These are phyloP conservation scores for Talaromyces marneffei DNA, from an alignment of 2,329 filamentous ascomycete species.

Conservation along the genomic window DNA sequence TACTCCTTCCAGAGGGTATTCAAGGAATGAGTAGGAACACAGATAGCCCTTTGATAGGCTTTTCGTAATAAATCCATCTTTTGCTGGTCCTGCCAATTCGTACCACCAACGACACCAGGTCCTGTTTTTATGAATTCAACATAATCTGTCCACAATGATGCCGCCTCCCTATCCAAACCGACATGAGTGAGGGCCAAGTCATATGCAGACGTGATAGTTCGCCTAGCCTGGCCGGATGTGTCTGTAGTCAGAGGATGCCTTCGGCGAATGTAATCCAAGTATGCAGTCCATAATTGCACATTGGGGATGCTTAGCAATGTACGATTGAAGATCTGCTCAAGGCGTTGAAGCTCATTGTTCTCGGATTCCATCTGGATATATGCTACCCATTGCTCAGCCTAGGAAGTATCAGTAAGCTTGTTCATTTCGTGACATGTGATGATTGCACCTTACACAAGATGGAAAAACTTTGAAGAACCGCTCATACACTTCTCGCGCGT, in stretches of 20 bases:
- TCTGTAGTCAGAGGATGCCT: slow-evolving; percentile 83
- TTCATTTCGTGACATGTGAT: slow-evolving; percentile 7
- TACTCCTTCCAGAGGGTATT: slow-evolving; percentile 95
- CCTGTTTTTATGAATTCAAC: slow-evolving; percentile 86
- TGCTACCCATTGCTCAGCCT: slow-evolving; percentile 89
- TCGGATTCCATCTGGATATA: slow-evolving; percentile 88
- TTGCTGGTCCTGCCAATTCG: slow-evolving; percentile 91
- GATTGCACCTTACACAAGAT: slow-evolving; percentile 65
- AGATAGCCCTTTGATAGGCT: slow-evolving; percentile 84
- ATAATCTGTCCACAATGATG: slow-evolving; percentile 88
- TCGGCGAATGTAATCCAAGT: slow-evolving; percentile 90
- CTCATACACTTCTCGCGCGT: slow-evolving; percentile 73
- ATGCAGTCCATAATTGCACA: slow-evolving; percentile 84
- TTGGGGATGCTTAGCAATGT: slow-evolving; percentile 74
- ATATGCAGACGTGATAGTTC: slow-evolving; percentile 77
- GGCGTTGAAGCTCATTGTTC: slow-evolving; percentile 70
- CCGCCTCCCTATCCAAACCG: slow-evolving; percentile 85
- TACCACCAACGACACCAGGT: slow-evolving; percentile 78
- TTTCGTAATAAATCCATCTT: slow-evolving; percentile 94
- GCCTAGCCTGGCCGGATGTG: slow-evolving; percentile 65
- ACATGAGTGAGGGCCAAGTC: slow-evolving; percentile 87
- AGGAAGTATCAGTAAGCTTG: slow-evolving; percentile 29
- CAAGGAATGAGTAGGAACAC: slow-evolving; percentile 75
- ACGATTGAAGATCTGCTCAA: slow-evolving; percentile 77
- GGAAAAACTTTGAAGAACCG: slow-evolving; percentile 86